Conservation (phyloP, 2,329 filamentous ascomycete genomes). For the Cercospora brassicicola region DNA sequence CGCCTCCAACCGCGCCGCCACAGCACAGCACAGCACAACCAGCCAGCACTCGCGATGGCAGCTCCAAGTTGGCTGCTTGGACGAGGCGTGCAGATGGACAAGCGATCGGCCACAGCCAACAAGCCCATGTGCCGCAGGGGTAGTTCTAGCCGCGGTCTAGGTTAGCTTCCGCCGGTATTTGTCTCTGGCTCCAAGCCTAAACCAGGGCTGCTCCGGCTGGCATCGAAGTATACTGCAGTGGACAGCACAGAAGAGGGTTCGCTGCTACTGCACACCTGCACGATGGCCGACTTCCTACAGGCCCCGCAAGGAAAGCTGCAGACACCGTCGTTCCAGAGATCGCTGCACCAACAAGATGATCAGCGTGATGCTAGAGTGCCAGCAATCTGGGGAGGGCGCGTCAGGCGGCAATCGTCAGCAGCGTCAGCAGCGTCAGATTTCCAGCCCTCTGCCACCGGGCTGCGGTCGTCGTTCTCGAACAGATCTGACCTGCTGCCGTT, state of each 20-base stretch:
- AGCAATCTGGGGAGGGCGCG: not conserved
- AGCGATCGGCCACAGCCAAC: not conserved
- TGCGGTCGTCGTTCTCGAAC: not conserved
- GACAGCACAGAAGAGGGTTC: not conserved
- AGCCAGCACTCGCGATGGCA: not conserved
- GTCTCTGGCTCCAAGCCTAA: not conserved
- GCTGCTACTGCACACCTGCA: conserved; percentile 1
- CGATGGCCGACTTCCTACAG: not conserved
- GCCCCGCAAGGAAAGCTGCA: not conserved
- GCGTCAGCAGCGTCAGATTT: no score
- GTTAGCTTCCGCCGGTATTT: not conserved
- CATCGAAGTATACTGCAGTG: not conserved
- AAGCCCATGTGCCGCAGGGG: not conserved
- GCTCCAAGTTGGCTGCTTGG: not conserved
- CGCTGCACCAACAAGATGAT: not conserved
- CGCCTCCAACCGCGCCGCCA: not conserved
- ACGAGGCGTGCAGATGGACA: not conserved
- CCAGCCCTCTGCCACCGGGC: no score
- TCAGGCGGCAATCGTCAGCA: not conserved
- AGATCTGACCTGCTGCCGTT: not conserved
- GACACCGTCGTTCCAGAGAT: conserved; percentile 2
- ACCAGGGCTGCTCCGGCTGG: not conserved
- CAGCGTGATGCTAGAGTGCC: not conserved
- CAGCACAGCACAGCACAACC: not conserved
- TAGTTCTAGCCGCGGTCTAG: not conserved